Evolutionary conservation across 768 basidiomycete genomes (phyloP).

Genomic region (Sporobolomyces pararoseus): DNA sequence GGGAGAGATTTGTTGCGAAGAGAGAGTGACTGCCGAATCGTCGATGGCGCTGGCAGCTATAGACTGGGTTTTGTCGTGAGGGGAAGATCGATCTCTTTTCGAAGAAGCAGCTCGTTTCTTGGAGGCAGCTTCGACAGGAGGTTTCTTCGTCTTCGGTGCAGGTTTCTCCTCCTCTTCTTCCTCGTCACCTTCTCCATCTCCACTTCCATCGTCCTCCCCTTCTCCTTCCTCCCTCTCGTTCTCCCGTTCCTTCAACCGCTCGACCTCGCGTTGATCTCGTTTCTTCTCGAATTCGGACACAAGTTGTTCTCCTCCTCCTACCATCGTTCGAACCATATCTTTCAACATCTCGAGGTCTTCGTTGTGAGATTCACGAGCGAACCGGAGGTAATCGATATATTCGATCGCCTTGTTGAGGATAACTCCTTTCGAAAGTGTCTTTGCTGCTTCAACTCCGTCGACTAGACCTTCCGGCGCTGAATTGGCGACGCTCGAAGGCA

Average conservation of each 20-base stretch:
- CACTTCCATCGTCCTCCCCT: slow-evolving; percentile 57
- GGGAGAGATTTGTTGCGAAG: slow-evolving; percentile 13
- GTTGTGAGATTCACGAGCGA: slow-evolving; percentile 28
- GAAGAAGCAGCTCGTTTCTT: background rate
- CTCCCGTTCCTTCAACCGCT: slow-evolving; percentile 69
- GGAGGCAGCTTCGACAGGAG: slow-evolving; percentile 17
- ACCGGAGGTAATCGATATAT: slow-evolving; percentile 63
- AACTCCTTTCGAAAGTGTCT: slow-evolving; percentile 86
- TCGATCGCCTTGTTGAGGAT: slow-evolving; percentile 86
- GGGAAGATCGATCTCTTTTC: slow-evolving; percentile 23
- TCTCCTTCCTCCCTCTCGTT: slow-evolving; percentile 60
- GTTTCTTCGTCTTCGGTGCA: slow-evolving; percentile 26
- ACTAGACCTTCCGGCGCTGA: slow-evolving; percentile 59
- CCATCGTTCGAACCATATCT: slow-evolving; percentile 65
- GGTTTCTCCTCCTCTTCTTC: slow-evolving; percentile 57
- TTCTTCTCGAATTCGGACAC: slow-evolving; percentile 70
- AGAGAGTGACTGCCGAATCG: slow-evolving; percentile 7
- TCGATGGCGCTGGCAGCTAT: background rate
- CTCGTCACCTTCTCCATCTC: slow-evolving; percentile 14
- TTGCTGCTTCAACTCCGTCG: slow-evolving; percentile 85
- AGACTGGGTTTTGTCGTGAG: background rate
- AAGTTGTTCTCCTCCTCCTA: slow-evolving; percentile 67
- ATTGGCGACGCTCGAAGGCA: slow-evolving; percentile 38
- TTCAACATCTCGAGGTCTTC: slow-evolving; percentile 79
- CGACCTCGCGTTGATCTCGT: slow-evolving; percentile 50